Evolutionary conservation across 169 alveolate species (phyloP).

Genomic region (Cyclospora cayetanensis): DNA sequence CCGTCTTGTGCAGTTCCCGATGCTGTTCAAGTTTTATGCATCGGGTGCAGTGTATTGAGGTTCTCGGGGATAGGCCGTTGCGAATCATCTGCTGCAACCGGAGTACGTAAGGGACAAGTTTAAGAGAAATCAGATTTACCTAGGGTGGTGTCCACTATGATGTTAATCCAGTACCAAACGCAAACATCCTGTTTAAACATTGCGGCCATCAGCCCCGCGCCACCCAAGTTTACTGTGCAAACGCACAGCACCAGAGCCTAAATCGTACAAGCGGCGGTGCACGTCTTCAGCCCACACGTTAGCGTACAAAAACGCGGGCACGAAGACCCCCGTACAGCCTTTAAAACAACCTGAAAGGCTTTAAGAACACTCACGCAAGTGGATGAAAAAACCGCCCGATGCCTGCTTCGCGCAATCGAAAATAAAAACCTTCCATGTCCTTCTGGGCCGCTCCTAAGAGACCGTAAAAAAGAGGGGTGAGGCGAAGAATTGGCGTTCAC

Average conservation of each 20-base stretch:
- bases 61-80: too few relatives aligned
- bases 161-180: conserved; percentile 70
- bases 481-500: too few relatives aligned
- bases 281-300: neutral
- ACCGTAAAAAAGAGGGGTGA: too few relatives aligned
- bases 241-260: neutral
- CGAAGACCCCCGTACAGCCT: neutral
- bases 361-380: conserved; percentile 22
- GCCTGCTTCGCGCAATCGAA: conserved; percentile 55
- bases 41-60: too few relatives aligned
- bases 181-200: conserved; percentile 39
- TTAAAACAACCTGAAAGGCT: neutral
- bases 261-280: neutral
- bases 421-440: conserved; percentile 21
- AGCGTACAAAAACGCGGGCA: too few relatives aligned
- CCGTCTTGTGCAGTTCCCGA: too few relatives aligned
- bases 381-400: conserved; percentile 24
- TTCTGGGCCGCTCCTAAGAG: neutral
- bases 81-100: too few relatives aligned
- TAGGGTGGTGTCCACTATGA: conserved; percentile 56
- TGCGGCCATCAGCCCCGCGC: conserved; percentile 25
- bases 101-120: too few relatives aligned
- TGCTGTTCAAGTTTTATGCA: too few relatives aligned
- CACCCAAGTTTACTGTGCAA: conserved; percentile 18
- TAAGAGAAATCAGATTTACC: too few relatives aligned